phyloP scores from a whole-genome alignment of 2,329 filamentous ascomycete genomes.

The Cryphonectria japonica region DNA sequence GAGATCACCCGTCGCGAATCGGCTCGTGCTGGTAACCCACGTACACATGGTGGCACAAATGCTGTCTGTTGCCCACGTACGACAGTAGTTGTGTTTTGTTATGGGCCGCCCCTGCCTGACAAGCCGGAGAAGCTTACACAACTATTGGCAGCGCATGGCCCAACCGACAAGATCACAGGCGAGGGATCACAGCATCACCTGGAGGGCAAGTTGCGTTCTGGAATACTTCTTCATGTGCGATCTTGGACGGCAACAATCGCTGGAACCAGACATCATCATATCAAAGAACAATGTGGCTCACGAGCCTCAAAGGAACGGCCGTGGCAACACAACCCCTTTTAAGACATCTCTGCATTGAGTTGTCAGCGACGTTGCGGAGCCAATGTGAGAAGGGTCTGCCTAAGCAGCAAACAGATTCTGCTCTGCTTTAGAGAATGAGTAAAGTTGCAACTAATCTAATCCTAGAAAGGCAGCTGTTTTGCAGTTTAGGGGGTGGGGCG shows the following conservation, averaged over 20 bases:
- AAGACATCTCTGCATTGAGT: not conserved
- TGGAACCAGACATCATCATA: not conserved
- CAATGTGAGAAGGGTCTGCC: not conserved
- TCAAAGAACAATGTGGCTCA: too few relatives aligned
- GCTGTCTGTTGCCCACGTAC: constrained; percentile 15
- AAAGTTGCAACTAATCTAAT: constrained; percentile 10
- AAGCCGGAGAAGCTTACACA: constrained; percentile 24
- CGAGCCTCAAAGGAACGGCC: not conserved
- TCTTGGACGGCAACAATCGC: not conserved
- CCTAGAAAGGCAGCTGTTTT: constrained; percentile 19
- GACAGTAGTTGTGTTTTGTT: constrained; percentile 16
- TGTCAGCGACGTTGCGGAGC: not conserved
- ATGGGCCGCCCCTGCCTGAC: constrained; percentile 26
- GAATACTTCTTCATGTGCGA: not conserved
- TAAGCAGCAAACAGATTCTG: not conserved
- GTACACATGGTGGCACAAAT: constrained; percentile 5
- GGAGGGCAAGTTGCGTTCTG: not conserved
- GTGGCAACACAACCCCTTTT: not conserved
- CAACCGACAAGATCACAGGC: constrained; percentile 15
- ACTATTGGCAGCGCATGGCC: constrained; percentile 17
- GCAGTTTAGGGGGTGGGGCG: not conserved
- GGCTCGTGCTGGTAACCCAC: constrained; percentile 13
- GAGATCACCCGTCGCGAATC: constrained; percentile 24
- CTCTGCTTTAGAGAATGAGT: not conserved
- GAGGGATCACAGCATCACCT: constrained; percentile 9